Conservation (phyloP, 306 rosid genomes). For the Prunus armeniaca region DNA sequence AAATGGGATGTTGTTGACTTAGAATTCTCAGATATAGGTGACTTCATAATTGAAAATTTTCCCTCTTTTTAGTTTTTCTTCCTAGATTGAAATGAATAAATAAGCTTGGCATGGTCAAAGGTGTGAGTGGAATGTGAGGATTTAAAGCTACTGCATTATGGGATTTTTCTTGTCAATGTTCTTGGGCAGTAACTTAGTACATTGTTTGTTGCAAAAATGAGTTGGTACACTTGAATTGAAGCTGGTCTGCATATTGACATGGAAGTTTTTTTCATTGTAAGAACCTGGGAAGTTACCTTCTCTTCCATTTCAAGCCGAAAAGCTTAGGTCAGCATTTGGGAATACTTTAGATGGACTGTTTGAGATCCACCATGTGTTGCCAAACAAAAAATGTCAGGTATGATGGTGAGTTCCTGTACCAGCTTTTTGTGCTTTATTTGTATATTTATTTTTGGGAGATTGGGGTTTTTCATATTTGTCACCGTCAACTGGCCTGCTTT, state of each 20-base stretch:
- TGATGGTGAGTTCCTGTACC: constrained; percentile 65
- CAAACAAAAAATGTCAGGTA: constrained; percentile 70
- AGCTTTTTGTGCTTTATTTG: background rate
- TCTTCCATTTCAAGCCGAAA: constrained; percentile 40
- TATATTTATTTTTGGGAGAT: background rate
- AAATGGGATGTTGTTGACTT: background rate
- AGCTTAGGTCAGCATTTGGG: constrained; percentile 31
- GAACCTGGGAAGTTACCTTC: constrained; percentile 57
- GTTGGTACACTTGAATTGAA: background rate
- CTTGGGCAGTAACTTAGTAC: background rate
- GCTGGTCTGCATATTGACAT: constrained; percentile 3
- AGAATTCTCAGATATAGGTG: background rate
- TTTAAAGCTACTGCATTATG: background rate
- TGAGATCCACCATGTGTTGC: constrained; percentile 26
- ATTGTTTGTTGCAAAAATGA: background rate
- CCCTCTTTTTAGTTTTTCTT: background rate
- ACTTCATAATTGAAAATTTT: background rate
- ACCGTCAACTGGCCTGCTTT: constrained; percentile 5
- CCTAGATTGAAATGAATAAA: background rate
- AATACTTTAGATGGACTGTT: constrained; percentile 17
- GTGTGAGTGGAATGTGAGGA: background rate
- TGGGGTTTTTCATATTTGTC: background rate
- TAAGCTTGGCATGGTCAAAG: background rate
- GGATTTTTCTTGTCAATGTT: background rate
- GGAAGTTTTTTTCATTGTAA: constrained; percentile 9